These are phyloP conservation scores for Colletotrichum chlorophyti DNA, from an alignment of 2,329 filamentous ascomycete species.

Conservation along the genomic window DNA sequence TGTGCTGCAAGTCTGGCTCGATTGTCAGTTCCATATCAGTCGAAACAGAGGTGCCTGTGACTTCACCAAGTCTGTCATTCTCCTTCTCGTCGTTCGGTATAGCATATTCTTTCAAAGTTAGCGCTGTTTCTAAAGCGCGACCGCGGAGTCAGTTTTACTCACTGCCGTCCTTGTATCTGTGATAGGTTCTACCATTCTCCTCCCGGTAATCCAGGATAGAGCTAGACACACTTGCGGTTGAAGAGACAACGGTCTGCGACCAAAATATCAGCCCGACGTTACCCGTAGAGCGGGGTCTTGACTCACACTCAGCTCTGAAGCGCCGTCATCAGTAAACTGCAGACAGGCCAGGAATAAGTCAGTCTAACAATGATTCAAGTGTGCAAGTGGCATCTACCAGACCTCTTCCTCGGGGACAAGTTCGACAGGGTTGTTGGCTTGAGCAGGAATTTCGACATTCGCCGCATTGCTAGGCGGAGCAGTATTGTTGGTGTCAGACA, in stretches of 20 bases:
- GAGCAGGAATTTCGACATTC: too few relatives aligned
- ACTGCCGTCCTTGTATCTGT: constrained; percentile 4
- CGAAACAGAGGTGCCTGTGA: too few relatives aligned
- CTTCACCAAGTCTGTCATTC: neutral
- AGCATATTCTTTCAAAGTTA: too few relatives aligned
- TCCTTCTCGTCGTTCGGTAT: constrained; percentile 1
- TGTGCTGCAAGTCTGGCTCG: constrained; percentile 42
- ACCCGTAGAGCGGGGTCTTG: neutral
- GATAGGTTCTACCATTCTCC: constrained; percentile 2
- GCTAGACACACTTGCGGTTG: neutral
- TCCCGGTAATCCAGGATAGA: neutral
- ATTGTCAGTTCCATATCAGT: too few relatives aligned
- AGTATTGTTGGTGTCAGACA: neutral
- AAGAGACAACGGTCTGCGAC: neutral
- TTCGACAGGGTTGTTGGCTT: neutral
- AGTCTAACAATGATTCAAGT: neutral
- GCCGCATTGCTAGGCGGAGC: neutral
- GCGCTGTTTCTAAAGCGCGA: too few relatives aligned
- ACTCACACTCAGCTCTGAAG: neutral
- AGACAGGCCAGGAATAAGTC: neutral
- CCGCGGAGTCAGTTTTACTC: too few relatives aligned
- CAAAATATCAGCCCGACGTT: neutral
- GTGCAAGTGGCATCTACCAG: too few relatives aligned
- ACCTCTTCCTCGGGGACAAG: neutral
- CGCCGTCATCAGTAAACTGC: neutral